Evolutionary conservation across 208 protist species (phyloP), one percentile per base, ranked within the genome.

Genomic region (Wallacemonas sp.): DNA sequence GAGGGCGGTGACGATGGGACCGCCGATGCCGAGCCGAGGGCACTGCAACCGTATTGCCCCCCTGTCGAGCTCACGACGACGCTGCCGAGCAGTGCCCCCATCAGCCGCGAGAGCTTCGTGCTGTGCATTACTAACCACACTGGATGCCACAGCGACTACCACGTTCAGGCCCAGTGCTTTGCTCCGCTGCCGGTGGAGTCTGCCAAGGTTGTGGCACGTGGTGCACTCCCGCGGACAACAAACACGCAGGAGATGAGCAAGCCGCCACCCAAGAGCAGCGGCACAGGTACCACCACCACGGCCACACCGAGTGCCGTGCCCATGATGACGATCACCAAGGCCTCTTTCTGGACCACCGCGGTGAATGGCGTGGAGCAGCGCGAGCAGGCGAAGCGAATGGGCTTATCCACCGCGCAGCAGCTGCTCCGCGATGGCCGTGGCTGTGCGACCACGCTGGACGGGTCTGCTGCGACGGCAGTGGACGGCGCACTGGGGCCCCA

Each of bases 401-500:
- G 77, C 30, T 49, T 96, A 31, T 67, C 79, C 33, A 62, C 41
- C 34, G 84, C 90, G 34, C 82, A 93, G 60, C 59, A 75, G 41
- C 68, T 80, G 17, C 77, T 96, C 6, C 66, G 88, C n/a, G 88
- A 94, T 80, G 91, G 91, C 19, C 77, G 80, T 42, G 79, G 88
- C 21, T 89, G 79, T 66, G 76, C 58, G 19, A 82, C 77, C 26
- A 58, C 75, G 19, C 61, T 94, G 58, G 66, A 72, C 17, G 47
- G 21, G 21, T 24, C 70, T 14, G 27, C 51, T n/a, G n/a, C n/a
- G n/a, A n/a, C n/a, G n/a, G n/a, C n/a, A n/a, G n/a, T n/a, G 2
- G 42, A 60, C 0, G 82, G 66, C 26, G 44, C 65, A n/a, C 45
- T 82, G 17, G 44, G 60, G 19, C 75, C 87, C 1, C 62, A 84